Conservation (phyloP, 139 green algal genomes). For the Coelastrella sp. region DNA sequence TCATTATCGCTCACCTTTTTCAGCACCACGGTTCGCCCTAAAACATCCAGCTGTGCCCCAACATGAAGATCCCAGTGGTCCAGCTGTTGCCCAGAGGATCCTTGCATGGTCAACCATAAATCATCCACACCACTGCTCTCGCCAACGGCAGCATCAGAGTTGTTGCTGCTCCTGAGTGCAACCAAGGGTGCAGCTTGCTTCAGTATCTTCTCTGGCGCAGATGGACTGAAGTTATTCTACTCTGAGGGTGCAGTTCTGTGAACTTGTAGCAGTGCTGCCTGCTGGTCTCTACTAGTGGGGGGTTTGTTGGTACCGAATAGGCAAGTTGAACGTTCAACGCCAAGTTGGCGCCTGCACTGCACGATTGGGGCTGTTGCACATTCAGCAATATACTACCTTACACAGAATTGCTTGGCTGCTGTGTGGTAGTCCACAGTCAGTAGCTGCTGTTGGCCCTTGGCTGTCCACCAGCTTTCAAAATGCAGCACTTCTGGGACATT, state of each 20-base stretch:
- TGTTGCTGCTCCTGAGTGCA: no score
- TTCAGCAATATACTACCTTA: background rate
- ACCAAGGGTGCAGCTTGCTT: no score
- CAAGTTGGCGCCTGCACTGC: no score
- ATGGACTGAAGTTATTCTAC: no score
- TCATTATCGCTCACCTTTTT: constrained; percentile 7
- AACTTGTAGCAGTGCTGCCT: no score
- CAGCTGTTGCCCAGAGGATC: background rate
- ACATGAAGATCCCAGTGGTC: constrained; percentile 34
- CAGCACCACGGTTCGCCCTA: constrained; percentile 19
- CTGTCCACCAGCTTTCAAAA: constrained; percentile 26
- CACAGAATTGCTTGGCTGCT: background rate
- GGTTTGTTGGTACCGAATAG: no score
- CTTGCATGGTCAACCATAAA: background rate
- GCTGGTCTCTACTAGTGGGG: no score
- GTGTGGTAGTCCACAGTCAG: constrained; percentile 5
- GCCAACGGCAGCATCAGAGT: no score
- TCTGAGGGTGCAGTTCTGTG: no score
- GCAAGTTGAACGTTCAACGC: no score
- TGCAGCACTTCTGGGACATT: constrained; percentile 11
- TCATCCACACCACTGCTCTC: background rate
- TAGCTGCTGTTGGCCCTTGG: background rate
- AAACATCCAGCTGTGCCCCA: constrained; percentile 26
- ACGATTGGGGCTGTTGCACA: no score
- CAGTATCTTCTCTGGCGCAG: no score